Evolutionary conservation across 192 early-diverging fungal species (phyloP).

Genomic region (Coemansia sp.): DNA sequence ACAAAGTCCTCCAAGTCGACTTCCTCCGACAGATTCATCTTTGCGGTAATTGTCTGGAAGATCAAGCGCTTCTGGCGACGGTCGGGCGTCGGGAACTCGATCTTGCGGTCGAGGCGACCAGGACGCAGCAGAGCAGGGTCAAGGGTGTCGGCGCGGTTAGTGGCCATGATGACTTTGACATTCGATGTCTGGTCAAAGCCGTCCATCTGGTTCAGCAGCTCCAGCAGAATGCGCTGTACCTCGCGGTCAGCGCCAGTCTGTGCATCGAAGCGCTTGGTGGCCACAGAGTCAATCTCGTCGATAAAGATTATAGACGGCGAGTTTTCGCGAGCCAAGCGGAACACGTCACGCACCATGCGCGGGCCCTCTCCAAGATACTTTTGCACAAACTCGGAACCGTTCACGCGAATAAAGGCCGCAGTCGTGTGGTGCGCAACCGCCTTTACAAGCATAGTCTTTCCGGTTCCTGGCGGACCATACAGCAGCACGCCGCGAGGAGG

Average conservation of each 20-base stretch:
- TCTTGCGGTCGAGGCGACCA: slow-evolving; percentile 97
- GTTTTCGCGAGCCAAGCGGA: slow-evolving; percentile 94
- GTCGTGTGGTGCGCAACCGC: slow-evolving; percentile 98
- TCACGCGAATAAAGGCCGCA: slow-evolving; percentile 95
- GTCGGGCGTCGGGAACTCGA: slow-evolving; percentile 98
- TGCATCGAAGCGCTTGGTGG: slow-evolving; percentile 95
- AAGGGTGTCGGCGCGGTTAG: slow-evolving; percentile 92
- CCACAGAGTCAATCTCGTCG: slow-evolving; percentile 98
- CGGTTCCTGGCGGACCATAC: slow-evolving; percentile 93
- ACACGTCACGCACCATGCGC: slow-evolving; percentile 95
- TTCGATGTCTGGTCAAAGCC: slow-evolving; percentile 94
- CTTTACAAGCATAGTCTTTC: slow-evolving; percentile 94
- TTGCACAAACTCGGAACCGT: slow-evolving; percentile 99
- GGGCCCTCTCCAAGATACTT: slow-evolving; percentile 99
- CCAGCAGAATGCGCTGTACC: slow-evolving; percentile 97
- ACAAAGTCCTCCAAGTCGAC: slow-evolving; percentile 99
- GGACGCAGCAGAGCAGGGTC: slow-evolving; percentile 97
- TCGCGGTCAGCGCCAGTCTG: slow-evolving; percentile 94
- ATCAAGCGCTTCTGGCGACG: slow-evolving; percentile 96
- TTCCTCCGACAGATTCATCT: slow-evolving; percentile 94
- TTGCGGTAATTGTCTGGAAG: slow-evolving; percentile 90
- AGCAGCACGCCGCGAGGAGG: slow-evolving; percentile 97
- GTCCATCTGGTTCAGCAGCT: slow-evolving; percentile 96
- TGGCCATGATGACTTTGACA: slow-evolving; percentile 99
- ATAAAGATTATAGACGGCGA: slow-evolving; percentile 98